Evolutionary conservation across 2,329 filamentous ascomycete species (phyloP), one percentile per base, ranked within the genome.

Genomic region (Fusarium decemcellulare): DNA sequence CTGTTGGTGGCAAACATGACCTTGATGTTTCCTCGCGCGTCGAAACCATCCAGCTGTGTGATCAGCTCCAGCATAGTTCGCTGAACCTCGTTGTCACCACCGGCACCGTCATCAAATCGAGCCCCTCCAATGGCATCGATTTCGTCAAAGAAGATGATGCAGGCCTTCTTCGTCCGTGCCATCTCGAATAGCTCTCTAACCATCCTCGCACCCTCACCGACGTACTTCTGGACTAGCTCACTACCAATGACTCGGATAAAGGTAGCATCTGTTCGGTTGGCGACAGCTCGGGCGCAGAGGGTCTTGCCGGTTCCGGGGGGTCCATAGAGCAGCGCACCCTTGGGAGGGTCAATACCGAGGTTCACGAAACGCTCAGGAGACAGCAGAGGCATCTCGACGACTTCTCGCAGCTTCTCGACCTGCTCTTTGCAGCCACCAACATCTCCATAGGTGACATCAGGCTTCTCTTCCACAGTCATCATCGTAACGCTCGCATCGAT

Each of bases 401-500:
- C 96, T 83, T 99, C 96, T 80, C 96, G 90, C 73, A 99, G 89
- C 88, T 99, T 99, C 87, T 99, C 96, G 42, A 99, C 97, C 83
- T 99, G 96, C 83, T 99, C 96, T 84, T 99, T 99, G 89, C 95
- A 98, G 60, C 96, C 96, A 83, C 96, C 96, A 42, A 99, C 95
- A 85, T 99, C 96, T 74, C 96, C 96, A 76, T 99, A 99, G 68
- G 96, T 99, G 67, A 99, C 96, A 81, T 99, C 96, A 15, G 96
- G 96, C 87, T 99, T 99, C 85, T 99, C 96, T 85, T 99, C 96
- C 70, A 99, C 96, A 53, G 96, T 98, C 96, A 99, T 99, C 96
- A 99, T 99, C 40, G 96, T 99, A 72, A 99, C 96, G 74, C 93
- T 97, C 57, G 96, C 95, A 78, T 99, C 96, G 84, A 99, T 99